Base-by-base conservation (phyloP, 2,329 filamentous ascomycete species). In the Exophiala xenobiotica region DNA sequence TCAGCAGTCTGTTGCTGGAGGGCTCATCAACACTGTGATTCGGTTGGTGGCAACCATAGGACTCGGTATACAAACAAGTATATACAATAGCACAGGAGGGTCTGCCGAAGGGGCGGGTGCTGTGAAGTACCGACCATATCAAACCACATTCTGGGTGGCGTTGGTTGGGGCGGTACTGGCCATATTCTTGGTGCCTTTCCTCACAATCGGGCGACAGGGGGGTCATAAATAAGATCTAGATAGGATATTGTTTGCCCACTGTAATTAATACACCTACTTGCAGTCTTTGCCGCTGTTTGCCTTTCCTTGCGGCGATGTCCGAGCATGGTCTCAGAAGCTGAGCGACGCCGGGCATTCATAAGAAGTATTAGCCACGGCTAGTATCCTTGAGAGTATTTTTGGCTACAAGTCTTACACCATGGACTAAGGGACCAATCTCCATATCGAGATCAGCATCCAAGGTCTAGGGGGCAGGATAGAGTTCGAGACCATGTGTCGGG, bases 11-110 rank as follows among this genome's bases (percentile, higher is more conserved):
- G 76, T 87, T 11, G 83, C 83, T 0, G 83, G 84, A 4, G 83
- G 82, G 1, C 80, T 88, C 33, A 82, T 87, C 61, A 85, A 87
- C 64, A 86, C 85, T 2, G 74, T 84, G 18, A 80, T 80, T 35
- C 78, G 82, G 49, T 70, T 87, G 3, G 78, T 77, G 42, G 75
- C 75, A 44, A 82, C 82, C 0, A 68, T 85, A 1, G 79, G 81
- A 3, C 75, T 85, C 47, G 82, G 81, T 1, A 75, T 86, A 42
- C 76, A 80, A 2, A 86, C 83, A 0, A 82, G 82, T 31, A 59
- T 61, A 14, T 63, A 56, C 54, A 59, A 57, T 11, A 53, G 50
- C 31, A 53, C 55, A 4, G 58, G 56, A 12, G 61, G 58, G 6
- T 29, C 50, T 1, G 52, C 53, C 3, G 33, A 53, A 19, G 55